phyloP scores from a whole-genome alignment of 306 rosid species.

The Lotus japonicus region DNA sequence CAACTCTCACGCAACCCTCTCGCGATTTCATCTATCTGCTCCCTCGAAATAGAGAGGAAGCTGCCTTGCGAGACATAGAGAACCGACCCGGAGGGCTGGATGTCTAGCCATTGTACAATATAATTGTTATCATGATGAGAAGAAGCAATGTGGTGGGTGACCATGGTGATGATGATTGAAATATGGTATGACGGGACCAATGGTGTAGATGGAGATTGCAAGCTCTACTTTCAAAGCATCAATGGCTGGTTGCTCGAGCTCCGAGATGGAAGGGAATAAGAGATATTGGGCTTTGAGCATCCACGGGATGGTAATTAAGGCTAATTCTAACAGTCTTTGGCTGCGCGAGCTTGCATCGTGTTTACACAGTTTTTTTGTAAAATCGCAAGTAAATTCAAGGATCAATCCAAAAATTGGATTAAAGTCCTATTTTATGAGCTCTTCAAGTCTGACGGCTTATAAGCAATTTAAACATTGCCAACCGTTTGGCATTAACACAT shows the following conservation, averaged over 20 bases:
- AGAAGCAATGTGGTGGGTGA: neutral
- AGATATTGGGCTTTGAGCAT: conserved; percentile 38
- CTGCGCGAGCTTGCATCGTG: neutral
- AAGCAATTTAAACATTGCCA: too few species aligned
- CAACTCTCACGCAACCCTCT: conserved; percentile 26
- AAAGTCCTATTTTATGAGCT: too few species aligned
- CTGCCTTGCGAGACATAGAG: conserved; percentile 57
- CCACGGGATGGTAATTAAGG: conserved; percentile 1
- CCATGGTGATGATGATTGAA: neutral
- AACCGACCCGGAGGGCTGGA: conserved; percentile 38
- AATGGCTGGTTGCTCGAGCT: conserved; percentile 36
- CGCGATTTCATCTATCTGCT: conserved; percentile 42
- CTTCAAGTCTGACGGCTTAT: too few species aligned
- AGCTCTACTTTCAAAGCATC: conserved; percentile 23
- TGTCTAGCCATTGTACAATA: conserved; percentile 39
- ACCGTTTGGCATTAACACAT: too few species aligned
- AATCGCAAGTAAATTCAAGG: too few species aligned
- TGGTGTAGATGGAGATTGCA: conserved; percentile 30
- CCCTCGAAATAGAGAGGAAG: conserved; percentile 34
- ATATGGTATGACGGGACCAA: conserved; percentile 42
- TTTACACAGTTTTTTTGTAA: too few species aligned
- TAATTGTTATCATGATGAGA: neutral
- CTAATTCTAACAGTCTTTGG: neutral
- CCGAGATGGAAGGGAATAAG: conserved; percentile 30
- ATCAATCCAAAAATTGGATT: too few species aligned